Conservation (phyloP, 495 filamentous ascomycete species). For the Penicillium canescens region DNA sequence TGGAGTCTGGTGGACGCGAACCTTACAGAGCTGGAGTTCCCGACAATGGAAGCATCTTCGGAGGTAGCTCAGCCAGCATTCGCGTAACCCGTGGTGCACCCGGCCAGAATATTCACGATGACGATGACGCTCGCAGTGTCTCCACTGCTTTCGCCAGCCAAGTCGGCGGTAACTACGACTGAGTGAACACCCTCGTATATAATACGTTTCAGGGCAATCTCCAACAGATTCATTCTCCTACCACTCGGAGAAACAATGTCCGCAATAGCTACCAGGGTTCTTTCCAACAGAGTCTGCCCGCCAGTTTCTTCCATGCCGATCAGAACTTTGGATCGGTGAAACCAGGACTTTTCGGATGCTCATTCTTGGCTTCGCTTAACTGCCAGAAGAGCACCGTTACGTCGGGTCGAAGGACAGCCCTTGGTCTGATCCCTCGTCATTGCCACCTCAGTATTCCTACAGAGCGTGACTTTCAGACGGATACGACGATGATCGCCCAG, state of each 20-base stretch:
- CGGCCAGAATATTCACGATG: slow-evolving; percentile 52
- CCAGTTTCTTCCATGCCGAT: slow-evolving; percentile 22
- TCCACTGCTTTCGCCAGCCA: slow-evolving; percentile 96
- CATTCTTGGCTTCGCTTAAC: slow-evolving; percentile 6
- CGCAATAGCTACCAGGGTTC: slow-evolving; percentile 19
- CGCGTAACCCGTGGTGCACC: slow-evolving; percentile 51
- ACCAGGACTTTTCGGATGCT: slow-evolving; percentile 11
- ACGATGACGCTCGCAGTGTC: slow-evolving; percentile 93
- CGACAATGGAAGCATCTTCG: slow-evolving; percentile 70
- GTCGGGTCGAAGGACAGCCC: slow-evolving; percentile 4
- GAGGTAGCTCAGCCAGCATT: slow-evolving; percentile 67
- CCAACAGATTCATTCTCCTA: slow-evolving; percentile 20
- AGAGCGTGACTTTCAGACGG: slow-evolving; percentile 2
- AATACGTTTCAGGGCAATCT: slow-evolving; percentile 16
- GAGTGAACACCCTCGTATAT: slow-evolving; percentile 42
- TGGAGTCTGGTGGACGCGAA: slow-evolving; percentile 71
- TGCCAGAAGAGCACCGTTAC: slow-evolving; percentile 7
- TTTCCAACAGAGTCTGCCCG: slow-evolving; percentile 27
- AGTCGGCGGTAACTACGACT: slow-evolving; percentile 87
- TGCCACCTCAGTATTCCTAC: slow-evolving; percentile 9
- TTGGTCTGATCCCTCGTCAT: slow-evolving; percentile 13
- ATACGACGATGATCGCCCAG: slow-evolving; percentile 9
- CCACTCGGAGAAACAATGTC: slow-evolving; percentile 18
- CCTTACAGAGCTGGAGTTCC: slow-evolving; percentile 45
- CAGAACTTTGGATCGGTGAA: slow-evolving; percentile 17